These are phyloP conservation scores for Coniochaeta sp. DNA, from an alignment of 2,329 filamentous ascomycete species.

Conservation along the genomic window DNA sequence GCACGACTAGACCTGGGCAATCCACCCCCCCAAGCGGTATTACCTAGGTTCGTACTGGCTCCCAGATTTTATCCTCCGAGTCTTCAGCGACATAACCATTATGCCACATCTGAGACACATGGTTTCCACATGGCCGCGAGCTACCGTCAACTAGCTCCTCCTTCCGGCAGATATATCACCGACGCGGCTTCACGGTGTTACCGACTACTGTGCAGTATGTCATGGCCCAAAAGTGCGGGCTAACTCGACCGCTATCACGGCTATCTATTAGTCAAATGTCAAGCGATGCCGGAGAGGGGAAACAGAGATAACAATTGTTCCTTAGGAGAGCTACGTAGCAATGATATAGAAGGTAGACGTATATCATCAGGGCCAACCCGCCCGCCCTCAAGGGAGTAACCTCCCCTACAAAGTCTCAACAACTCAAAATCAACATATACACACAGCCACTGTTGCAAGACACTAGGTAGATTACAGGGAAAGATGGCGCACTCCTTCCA, in stretches of 20 bases:
- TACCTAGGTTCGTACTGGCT: too few species aligned
- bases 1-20: too few species aligned
- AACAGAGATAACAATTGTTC: not conserved
- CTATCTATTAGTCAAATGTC: not conserved
- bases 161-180: not conserved
- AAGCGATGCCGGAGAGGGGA: not conserved
- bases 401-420: not conserved
- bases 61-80: too few species aligned
- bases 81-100: not conserved
- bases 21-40: too few species aligned
- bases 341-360: too few species aligned
- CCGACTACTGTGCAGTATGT: not conserved
- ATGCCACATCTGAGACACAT: not conserved
- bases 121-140: not conserved
- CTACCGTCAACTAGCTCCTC: not conserved
- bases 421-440: too few species aligned
- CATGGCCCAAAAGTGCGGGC: not conserved
- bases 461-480: too few species aligned
- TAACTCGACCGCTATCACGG: not conserved
- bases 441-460: too few species aligned
- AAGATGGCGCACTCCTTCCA: conserved; percentile 17
- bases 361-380: not conserved
- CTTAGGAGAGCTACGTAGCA: not conserved
- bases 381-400: not conserved
- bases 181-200: not conserved